Conservation (phyloP, 148 eudicot species). For the Rhododendron molle region DNA sequence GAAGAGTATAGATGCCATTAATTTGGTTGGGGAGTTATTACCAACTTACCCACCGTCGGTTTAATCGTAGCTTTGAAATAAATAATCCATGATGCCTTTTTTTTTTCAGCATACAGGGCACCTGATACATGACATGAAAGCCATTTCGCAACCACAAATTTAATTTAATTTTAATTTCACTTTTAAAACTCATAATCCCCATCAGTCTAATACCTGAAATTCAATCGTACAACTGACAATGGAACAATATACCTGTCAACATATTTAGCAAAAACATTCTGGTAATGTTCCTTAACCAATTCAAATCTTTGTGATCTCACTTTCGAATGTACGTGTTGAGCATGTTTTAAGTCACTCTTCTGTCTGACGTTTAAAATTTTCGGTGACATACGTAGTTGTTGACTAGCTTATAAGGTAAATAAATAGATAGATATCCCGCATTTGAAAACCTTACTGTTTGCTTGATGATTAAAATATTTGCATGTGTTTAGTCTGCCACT, state of each 20-base stretch:
- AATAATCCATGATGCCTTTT: conserved; percentile 9
- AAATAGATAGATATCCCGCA: no score
- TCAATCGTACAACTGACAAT: neutral
- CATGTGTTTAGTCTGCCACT: neutral
- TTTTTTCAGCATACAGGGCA: neutral
- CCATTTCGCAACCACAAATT: conserved; percentile 13
- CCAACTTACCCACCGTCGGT: conserved; percentile 24
- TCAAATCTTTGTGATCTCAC: neutral
- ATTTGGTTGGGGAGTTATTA: conserved; percentile 13
- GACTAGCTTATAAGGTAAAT: no score
- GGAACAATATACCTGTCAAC: neutral
- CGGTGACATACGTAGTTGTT: no score
- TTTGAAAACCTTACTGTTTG: neutral
- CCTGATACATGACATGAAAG: conserved; percentile 7
- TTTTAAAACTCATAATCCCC: neutral
- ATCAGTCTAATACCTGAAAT: neutral
- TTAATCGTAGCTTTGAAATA: conserved; percentile 26
- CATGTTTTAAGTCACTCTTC: no score
- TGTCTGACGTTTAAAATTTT: no score
- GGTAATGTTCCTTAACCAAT: neutral
- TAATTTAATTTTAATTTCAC: no score
- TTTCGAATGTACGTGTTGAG: no score
- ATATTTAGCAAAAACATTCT: neutral
- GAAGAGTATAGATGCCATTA: neutral
- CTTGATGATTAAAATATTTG: neutral